A percentile compares a stretch with the other conserved stretches of the same genome.
Evolutionary conservation across 192 early-diverging fungal species (phyloP).

Genomic region (Geranomyces variabilis): DNA sequence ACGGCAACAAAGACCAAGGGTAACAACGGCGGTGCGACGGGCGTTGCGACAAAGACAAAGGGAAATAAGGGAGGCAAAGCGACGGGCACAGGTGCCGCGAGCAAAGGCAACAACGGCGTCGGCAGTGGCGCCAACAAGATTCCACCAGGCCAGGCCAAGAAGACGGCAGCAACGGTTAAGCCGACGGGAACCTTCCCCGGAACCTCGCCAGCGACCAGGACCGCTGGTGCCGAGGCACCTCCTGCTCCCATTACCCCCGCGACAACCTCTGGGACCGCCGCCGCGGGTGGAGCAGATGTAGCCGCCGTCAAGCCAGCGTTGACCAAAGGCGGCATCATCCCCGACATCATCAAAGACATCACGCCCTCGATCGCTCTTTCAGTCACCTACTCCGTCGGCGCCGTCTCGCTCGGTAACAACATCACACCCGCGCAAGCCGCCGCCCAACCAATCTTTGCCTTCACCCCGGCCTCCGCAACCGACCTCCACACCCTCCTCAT

Average conservation of each 20-base stretch:
- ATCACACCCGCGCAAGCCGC: slow-evolving; percentile 6
- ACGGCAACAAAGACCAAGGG: neutral
- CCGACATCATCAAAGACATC: neutral
- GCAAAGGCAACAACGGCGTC: too few species aligned
- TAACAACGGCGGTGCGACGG: too few species aligned
- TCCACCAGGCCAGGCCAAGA: too few species aligned
- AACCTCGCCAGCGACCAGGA: too few species aligned
- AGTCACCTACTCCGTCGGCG: neutral
- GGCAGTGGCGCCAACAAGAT: too few species aligned
- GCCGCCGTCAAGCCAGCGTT: neutral
- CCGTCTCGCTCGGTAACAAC: slow-evolving; percentile 2
- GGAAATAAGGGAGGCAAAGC: neutral
- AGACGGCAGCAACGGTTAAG: too few species aligned
- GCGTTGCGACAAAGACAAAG: too few species aligned
- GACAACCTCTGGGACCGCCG: too few species aligned
- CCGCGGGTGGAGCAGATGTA: neutral
- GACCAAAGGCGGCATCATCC: neutral
- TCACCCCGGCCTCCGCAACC: neutral
- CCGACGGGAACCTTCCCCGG: too few species aligned
- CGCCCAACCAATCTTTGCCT: neutral
- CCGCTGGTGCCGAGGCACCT: too few species aligned
- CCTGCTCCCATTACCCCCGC: too few species aligned
- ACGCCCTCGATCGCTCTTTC: neutral
- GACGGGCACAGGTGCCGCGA: neutral
- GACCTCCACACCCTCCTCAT: slow-evolving; percentile 20